phyloP scores from a whole-genome alignment of 495 filamentous ascomycete genomes.

The Cenococcum geophilum region DNA sequence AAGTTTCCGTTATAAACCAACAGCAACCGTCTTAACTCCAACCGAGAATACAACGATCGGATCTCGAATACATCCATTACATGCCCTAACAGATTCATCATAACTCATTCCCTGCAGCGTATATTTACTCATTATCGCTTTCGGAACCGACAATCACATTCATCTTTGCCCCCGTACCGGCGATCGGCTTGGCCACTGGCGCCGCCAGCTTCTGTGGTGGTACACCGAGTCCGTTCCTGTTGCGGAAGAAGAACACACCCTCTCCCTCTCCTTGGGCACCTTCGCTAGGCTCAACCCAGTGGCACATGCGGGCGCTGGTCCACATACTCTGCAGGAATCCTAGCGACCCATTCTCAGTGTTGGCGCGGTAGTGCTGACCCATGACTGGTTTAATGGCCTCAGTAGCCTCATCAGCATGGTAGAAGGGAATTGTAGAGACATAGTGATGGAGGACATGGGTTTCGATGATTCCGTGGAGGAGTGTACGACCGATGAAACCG shows the following conservation, averaged over 20 bases:
- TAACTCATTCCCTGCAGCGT: neutral
- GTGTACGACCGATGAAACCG: constrained; percentile 77
- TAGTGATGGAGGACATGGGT: constrained; percentile 90
- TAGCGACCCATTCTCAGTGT: constrained; percentile 57
- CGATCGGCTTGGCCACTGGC: constrained; percentile 22
- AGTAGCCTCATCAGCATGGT: constrained; percentile 82
- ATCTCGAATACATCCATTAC: neutral
- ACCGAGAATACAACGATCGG: neutral
- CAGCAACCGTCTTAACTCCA: no score
- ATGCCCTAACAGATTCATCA: neutral
- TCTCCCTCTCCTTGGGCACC: constrained; percentile 51
- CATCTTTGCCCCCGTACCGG: constrained; percentile 27
- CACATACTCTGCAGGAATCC: constrained; percentile 51
- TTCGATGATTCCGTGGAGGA: constrained; percentile 89
- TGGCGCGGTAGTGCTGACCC: constrained; percentile 70
- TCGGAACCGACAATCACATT: constrained; percentile 23
- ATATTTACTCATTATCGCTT: constrained; percentile 22
- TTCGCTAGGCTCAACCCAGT: constrained; percentile 65
- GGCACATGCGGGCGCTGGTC: constrained; percentile 61
- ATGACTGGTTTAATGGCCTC: constrained; percentile 79
- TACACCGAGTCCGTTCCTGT: constrained; percentile 53
- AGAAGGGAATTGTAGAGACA: constrained; percentile 79
- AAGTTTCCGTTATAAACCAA: no score
- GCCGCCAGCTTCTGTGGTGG: constrained; percentile 32
- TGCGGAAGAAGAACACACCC: constrained; percentile 66